Base-by-base conservation (phyloP, 306 rosid genomes). In the Echinosophora koreensis region DNA sequence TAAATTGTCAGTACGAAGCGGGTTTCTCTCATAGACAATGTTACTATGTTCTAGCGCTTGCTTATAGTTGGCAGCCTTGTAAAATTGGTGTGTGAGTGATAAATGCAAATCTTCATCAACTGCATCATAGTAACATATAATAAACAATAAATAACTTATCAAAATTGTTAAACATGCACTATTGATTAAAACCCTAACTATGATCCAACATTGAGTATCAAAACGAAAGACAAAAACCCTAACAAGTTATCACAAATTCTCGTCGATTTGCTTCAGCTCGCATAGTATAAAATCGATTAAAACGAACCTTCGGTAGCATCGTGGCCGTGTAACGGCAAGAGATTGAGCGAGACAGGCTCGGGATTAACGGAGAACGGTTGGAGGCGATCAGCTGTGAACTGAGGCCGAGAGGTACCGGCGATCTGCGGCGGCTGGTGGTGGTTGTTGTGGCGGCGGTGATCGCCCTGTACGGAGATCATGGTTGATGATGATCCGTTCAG, bases 21-120 rank as follows among this genome's bases (percentile, higher is more conserved):
- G 88, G 83, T 82, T 92, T 83, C 90, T 89, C 68, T 91, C 99
- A 83, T 96, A 92, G 32, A 92, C 97, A 14, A 80, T 59, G 62
- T 66, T 92, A 84, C 99, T 87, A 68, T 91, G 94, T 85, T 96
- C 98, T 54, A 92, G 80, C 3, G 99, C 99, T 86, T 88, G 93
- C 85, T 96, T 91, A 78, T 87, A 96, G 72, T 80, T 93, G 4
- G 94, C 98, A 61, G 89, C 34, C 85, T 93, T 89, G 85, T 96
- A 96, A 96, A 92, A 86, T 81, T 96, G 96, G 73, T 96, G 99
- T 16, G 98, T 96, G 42, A 91, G 86, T 56, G 94, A 68, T 82
- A 96, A 64, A 81, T 87, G 91, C 65, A 91, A 75, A 71, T 91
- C 97, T 84, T 96, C 99, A 82, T 96, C 99, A 73, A 96, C 99